Evolutionary conservation across 345 rosid genomes (phyloP).

Genomic region (Limnanthes douglasii): DNA sequence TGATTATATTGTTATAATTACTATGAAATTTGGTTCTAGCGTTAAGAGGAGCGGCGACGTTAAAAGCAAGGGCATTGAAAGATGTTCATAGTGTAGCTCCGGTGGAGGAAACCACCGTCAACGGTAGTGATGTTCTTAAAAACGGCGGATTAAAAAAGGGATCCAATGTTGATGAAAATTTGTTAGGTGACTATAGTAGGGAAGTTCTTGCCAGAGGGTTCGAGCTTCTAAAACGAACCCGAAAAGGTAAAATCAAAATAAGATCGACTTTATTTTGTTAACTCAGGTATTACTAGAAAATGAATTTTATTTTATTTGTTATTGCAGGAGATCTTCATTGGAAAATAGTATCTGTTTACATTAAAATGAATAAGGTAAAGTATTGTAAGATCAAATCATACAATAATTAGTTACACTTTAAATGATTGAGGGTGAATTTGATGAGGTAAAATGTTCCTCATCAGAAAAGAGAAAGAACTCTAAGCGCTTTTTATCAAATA

Average conservation of each 20-base stretch:
- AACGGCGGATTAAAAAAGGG: slow-evolving; percentile 52
- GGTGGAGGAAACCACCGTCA: slow-evolving; percentile 33
- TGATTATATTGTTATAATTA: no score
- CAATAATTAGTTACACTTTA: slow-evolving; percentile 28
- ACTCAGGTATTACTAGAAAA: no score
- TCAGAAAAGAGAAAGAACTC: no score
- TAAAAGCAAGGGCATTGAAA: slow-evolving; percentile 61
- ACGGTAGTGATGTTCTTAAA: slow-evolving; percentile 38
- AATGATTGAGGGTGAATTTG: slow-evolving; percentile 12
- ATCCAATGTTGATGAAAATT: slow-evolving; percentile 53
- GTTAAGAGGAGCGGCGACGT: slow-evolving; percentile 56
- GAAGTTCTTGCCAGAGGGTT: slow-evolving; percentile 68
- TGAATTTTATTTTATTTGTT: slow-evolving; percentile 12
- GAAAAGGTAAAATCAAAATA: slow-evolving; percentile 59
- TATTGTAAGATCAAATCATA: slow-evolving; percentile 3
- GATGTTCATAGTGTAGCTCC: slow-evolving; percentile 79
- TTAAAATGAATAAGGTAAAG: slow-evolving; percentile 62
- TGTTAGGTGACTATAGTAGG: slow-evolving; percentile 50
- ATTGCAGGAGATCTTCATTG: slow-evolving; percentile 98
- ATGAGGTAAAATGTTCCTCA: slow-evolving; percentile 23
- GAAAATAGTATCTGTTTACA: slow-evolving; percentile 87
- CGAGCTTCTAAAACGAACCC: slow-evolving; percentile 71
- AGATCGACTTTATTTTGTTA: no score
- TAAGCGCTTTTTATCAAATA: no score
- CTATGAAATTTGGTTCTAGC: no score